A percentile compares a stretch with the other conserved stretches of the same genome.
phyloP scores from a whole-genome alignment of 2,329 filamentous ascomycete species.

The Hypoxylon sp. region DNA sequence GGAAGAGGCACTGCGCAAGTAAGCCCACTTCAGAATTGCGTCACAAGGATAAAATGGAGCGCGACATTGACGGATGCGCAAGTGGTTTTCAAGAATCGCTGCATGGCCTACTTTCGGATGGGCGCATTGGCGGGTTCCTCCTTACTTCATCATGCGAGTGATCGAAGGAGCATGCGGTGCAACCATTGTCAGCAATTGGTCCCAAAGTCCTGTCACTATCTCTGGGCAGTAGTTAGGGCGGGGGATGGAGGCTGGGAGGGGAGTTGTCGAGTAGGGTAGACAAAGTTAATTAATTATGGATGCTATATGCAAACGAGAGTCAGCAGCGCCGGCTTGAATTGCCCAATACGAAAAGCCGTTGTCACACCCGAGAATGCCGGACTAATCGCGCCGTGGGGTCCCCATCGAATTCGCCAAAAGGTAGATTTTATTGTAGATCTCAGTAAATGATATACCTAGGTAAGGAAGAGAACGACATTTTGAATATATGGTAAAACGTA shows the following conservation, averaged over 20 bases:
- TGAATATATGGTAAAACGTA: slow-evolving; percentile 36
- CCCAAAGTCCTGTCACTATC: slow-evolving; percentile 22
- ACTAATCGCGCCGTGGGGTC: slow-evolving; percentile 20
- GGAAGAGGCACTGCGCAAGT: slow-evolving; percentile 17
- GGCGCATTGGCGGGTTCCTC: slow-evolving; percentile 20
- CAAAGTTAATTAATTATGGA: slow-evolving; percentile 26
- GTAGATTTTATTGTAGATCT: slow-evolving; percentile 18
- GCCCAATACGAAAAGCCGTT: slow-evolving; percentile 25
- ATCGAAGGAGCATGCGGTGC: slow-evolving; percentile 43
- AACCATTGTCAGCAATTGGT: slow-evolving; percentile 25
- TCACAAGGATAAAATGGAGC: slow-evolving; percentile 18
- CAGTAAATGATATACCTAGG: slow-evolving; percentile 13
- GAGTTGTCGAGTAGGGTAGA: slow-evolving; percentile 23
- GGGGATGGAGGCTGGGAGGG: slow-evolving; percentile 18
- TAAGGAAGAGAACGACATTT: slow-evolving; percentile 33
- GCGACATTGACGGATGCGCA: slow-evolving; percentile 1
- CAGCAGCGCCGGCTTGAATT: slow-evolving; percentile 29
- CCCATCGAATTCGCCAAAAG: slow-evolving; percentile 18
- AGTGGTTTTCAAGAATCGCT: slow-evolving; percentile 21
- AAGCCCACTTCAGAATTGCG: slow-evolving; percentile 27
- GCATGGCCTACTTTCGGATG: slow-evolving; percentile 26
- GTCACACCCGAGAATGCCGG: slow-evolving; percentile 30
- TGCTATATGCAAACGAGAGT: slow-evolving; percentile 31
- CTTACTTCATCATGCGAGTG: slow-evolving; percentile 41
- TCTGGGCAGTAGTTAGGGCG: slow-evolving; percentile 23